Conservation (phyloP, 1,284 basidiomycete species). For the Trichosporon sp. region DNA sequence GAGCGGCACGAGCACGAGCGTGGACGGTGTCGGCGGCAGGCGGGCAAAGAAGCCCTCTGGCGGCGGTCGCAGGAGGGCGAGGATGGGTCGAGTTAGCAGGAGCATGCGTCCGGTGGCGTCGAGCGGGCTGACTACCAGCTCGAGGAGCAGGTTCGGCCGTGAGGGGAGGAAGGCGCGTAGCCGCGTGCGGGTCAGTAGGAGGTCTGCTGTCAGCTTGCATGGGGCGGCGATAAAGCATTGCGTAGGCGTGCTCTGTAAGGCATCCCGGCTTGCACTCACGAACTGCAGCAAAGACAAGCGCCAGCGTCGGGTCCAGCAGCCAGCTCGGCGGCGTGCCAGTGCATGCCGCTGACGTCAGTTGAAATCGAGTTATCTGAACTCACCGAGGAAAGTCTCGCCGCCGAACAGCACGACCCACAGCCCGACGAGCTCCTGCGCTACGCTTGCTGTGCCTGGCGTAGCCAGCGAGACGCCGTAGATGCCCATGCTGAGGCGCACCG, state of each 20-base stretch:
- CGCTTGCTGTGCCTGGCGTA: slow-evolving; percentile 23
- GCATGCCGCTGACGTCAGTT: slow-evolving; percentile 25
- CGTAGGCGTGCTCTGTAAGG: too few relatives aligned
- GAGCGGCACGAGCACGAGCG: slow-evolving; percentile 44
- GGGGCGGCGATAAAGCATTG: too few relatives aligned
- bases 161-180: slow-evolving; percentile 34
- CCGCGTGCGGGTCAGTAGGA: slow-evolving; percentile 41
- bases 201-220: slow-evolving; percentile 29
- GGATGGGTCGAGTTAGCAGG: slow-evolving; percentile 42
- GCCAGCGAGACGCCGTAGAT: slow-evolving; percentile 41
- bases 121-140: slow-evolving; percentile 37
- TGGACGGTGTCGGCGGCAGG: slow-evolving; percentile 36
- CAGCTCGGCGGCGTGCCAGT: slow-evolving; percentile 44
- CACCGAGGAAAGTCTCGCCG: slow-evolving; percentile 48
- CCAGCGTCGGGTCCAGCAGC: slow-evolving; percentile 41
- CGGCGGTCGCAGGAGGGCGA: slow-evolving; percentile 30
- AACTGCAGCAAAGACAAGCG: slow-evolving; percentile 32
- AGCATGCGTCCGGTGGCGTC: slow-evolving; percentile 48
- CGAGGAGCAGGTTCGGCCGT: slow-evolving; percentile 30
- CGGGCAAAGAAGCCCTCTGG: background rate
- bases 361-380: slow-evolving; percentile 12
- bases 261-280: slow-evolving; percentile 26
- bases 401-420: slow-evolving; percentile 47
- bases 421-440: slow-evolving; percentile 42
- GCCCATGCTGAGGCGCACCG: slow-evolving; percentile 38